Conservation (phyloP, 1,284 basidiomycete genomes). For the Trichosporon coremiiforme region DNA sequence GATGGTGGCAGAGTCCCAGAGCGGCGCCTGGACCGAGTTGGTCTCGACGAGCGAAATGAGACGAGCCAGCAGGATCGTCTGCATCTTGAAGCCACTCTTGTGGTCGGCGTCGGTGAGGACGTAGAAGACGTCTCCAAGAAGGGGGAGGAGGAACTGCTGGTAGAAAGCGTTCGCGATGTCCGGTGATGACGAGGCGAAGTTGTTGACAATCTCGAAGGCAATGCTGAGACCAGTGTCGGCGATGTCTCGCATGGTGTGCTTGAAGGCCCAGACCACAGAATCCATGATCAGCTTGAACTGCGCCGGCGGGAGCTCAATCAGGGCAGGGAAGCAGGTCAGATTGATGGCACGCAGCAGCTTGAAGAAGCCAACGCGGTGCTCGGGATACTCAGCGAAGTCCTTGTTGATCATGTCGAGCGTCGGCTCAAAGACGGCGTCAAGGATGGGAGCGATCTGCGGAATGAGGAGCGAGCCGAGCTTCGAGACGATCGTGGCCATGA, state of each 20-base stretch:
- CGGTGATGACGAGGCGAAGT: constrained; percentile 82
- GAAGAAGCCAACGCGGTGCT: constrained; percentile 97
- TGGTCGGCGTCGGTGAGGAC: constrained; percentile 98
- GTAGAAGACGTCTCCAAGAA: constrained; percentile 96
- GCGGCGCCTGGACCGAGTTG: constrained; percentile 75
- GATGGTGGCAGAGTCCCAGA: constrained; percentile 79
- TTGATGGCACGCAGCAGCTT: constrained; percentile 93
- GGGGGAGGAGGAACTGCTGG: constrained; percentile 88
- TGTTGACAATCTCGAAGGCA: constrained; percentile 92
- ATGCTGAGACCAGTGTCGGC: constrained; percentile 93
- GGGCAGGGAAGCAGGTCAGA: constrained; percentile 90
- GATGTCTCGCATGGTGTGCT: constrained; percentile 99
- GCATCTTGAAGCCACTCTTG: constrained; percentile 95
- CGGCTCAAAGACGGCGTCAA: constrained; percentile 97
- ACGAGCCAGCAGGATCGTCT: constrained; percentile 83
- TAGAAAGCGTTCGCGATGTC: constrained; percentile 79
- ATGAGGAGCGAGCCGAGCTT: constrained; percentile 83
- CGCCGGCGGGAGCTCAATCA: constrained; percentile 81
- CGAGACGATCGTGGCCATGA: constrained; percentile 94
- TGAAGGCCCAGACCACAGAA: constrained; percentile 98
- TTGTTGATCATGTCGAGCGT: constrained; percentile 99
- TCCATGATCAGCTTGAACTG: constrained; percentile 99
- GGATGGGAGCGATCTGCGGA: constrained; percentile 91
- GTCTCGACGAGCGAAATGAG: constrained; percentile 92
- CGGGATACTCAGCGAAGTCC: constrained; percentile 97